Conservation (phyloP, 345 rosid species). For the Hibiscus syriacus region DNA sequence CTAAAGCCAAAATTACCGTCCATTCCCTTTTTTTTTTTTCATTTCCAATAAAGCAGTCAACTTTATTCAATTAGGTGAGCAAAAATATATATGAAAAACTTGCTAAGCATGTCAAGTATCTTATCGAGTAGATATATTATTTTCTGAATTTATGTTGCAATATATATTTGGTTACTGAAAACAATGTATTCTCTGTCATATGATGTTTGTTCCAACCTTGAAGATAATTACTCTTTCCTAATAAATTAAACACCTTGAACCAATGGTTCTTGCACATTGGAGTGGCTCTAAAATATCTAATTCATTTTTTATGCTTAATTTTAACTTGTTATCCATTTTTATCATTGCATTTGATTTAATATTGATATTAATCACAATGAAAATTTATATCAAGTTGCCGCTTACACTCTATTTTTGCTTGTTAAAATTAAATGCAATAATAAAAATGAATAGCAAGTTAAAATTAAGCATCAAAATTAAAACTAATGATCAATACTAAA, state of each 20-base stretch:
- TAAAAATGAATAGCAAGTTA: too few relatives aligned
- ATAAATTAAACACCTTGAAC: neutral
- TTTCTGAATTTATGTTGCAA: too few relatives aligned
- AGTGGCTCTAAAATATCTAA: neutral
- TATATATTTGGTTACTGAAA: neutral
- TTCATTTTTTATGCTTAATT: too few relatives aligned
- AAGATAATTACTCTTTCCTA: neutral
- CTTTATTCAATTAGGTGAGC: neutral
- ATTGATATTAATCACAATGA: too few relatives aligned
- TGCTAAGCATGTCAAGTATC: neutral
- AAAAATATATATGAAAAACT: too few relatives aligned
- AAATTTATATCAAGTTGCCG: too few relatives aligned
- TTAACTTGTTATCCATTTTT: too few relatives aligned
- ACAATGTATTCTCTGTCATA: neutral
- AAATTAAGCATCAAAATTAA: too few relatives aligned
- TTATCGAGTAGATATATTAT: neutral
- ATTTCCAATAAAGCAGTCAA: neutral
- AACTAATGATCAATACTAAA: too few relatives aligned
- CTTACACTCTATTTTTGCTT: too few relatives aligned
- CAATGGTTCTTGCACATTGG: neutral
- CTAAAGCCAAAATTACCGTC: neutral
- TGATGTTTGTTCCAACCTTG: slow-evolving; percentile 5
- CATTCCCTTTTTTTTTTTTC: neutral
- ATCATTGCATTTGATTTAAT: too few relatives aligned
- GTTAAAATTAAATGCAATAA: too few relatives aligned